phyloP scores from a whole-genome alignment of 192 early-diverging fungal species.

The Coemansia sp. region DNA sequence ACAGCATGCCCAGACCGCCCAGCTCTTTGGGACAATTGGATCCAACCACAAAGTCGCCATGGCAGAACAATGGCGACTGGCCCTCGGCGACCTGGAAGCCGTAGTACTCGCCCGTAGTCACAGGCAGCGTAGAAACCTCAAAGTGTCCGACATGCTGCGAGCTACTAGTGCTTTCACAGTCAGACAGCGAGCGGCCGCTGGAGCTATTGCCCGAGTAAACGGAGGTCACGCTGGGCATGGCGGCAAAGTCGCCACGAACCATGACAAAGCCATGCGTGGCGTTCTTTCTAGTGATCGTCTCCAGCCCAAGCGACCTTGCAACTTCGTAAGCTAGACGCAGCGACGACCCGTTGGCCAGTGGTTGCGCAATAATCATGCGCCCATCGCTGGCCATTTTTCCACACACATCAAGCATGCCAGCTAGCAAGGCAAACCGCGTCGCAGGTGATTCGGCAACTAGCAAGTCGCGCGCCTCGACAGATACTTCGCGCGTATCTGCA shows the following conservation, averaged over 20 bases:
- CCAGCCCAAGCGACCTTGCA: slow-evolving; percentile 42
- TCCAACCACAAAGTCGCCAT: slow-evolving; percentile 52
- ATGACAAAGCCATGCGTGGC: slow-evolving; percentile 31
- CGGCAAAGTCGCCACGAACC: slow-evolving; percentile 23
- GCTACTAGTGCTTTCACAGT: not conserved
- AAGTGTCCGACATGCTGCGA: slow-evolving; percentile 12
- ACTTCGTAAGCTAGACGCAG: slow-evolving; percentile 47
- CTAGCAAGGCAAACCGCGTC: slow-evolving; percentile 31
- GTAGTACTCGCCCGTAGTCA: slow-evolving; percentile 24
- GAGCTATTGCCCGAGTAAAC: slow-evolving; percentile 14
- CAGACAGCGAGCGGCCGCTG: not conserved
- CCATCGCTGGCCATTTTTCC: slow-evolving; percentile 21
- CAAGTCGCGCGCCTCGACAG: slow-evolving; percentile 19
- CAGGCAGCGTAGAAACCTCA: slow-evolving; percentile 27
- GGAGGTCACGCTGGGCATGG: slow-evolving; percentile 17
- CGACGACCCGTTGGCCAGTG: slow-evolving; percentile 24
- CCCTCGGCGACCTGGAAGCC: slow-evolving; percentile 47
- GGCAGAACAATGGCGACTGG: slow-evolving; percentile 53
- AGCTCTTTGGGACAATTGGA: slow-evolving; percentile 86
- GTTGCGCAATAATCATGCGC: slow-evolving; percentile 24
- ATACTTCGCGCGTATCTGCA: slow-evolving; percentile 2
- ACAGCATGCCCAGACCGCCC: slow-evolving; percentile 97
- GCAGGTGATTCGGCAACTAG: slow-evolving; percentile 20
- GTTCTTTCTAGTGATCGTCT: slow-evolving; percentile 28
- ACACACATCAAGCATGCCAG: slow-evolving; percentile 42